These are phyloP conservation scores for Delitschia confertaspora DNA, from an alignment of 495 filamentous ascomycete species.

Conservation along the genomic window DNA sequence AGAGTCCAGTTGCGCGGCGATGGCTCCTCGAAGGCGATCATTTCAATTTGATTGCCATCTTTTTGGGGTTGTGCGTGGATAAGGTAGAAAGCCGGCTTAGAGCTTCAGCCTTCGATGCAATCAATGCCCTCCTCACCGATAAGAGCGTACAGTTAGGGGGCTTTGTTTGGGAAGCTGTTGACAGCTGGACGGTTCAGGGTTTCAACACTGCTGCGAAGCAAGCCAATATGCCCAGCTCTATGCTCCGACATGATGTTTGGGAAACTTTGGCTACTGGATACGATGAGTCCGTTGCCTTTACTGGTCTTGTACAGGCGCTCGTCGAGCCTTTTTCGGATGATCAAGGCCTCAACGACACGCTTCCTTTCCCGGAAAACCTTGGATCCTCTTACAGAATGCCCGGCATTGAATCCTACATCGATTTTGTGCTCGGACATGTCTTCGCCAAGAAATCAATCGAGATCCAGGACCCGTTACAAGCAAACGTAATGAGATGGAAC, in stretches of 20 bases:
- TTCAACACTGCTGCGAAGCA: conserved; percentile 18
- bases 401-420: conserved; percentile 85
- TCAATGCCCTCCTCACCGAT: conserved; percentile 57
- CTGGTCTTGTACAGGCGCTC: conserved; percentile 60
- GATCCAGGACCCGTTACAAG: conserved; percentile 51
- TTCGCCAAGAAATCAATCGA: conserved; percentile 56
- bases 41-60: conserved; percentile 54
- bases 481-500: conserved; percentile 59
- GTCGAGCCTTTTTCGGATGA: conserved; percentile 51
- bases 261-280: conserved; percentile 58
- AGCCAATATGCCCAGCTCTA: conserved; percentile 28
- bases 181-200: conserved; percentile 48
- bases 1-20: conserved; percentile 57
- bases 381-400: conserved; percentile 69
- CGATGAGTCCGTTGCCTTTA: conserved; percentile 75
- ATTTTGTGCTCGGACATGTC: conserved; percentile 72
- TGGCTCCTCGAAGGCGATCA: conserved; percentile 57
- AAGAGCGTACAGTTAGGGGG: conserved; percentile 52
- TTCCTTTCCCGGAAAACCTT: conserved; percentile 84
- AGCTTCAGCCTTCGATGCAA: conserved; percentile 61
- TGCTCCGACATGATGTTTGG: conserved; percentile 30
- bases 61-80: conserved; percentile 62
- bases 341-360: conserved; percentile 53
- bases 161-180: conserved; percentile 60
- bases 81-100: conserved; percentile 63